Evolutionary conservation across 495 filamentous ascomycete genomes (phyloP).

Genomic region (Cercophora newfieldiana): DNA sequence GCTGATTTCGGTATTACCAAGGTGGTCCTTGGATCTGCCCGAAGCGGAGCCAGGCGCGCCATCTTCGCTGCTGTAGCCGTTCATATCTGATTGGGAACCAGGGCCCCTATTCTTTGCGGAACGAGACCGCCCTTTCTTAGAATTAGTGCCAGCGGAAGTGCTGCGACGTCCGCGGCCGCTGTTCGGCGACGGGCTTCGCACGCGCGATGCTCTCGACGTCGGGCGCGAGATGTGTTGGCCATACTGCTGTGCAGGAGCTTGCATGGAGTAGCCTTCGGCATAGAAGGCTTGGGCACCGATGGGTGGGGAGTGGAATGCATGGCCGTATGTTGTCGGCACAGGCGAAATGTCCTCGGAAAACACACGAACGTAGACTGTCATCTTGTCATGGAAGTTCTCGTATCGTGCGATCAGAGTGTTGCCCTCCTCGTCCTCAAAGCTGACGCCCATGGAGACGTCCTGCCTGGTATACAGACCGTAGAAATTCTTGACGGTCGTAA

Average conservation of each 20-base stretch:
- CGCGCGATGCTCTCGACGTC: constrained; percentile 64
- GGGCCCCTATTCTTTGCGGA: constrained; percentile 62
- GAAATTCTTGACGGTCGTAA: constrained; percentile 96
- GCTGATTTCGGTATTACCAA: constrained; percentile 95
- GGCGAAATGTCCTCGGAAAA: constrained; percentile 64
- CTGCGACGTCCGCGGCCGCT: constrained; percentile 72
- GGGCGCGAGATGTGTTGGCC: constrained; percentile 64
- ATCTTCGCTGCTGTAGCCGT: constrained; percentile 80
- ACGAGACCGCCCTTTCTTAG: constrained; percentile 66
- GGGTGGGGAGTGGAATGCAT: constrained; percentile 39
- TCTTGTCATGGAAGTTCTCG: constrained; percentile 87
- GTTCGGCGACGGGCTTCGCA: constrained; percentile 83
- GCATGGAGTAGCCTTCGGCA: constrained; percentile 42
- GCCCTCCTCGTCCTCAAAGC: constrained; percentile 85
- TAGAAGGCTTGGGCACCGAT: constrained; percentile 30
- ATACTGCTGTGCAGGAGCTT: constrained; percentile 49
- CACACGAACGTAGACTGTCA: constrained; percentile 86
- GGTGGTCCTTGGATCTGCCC: constrained; percentile 72
- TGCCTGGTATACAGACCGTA: constrained; percentile 81
- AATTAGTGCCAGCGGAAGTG: constrained; percentile 61
- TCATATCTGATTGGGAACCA: constrained; percentile 59
- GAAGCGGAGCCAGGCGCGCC: constrained; percentile 71
- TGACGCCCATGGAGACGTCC: constrained; percentile 67
- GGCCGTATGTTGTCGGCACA: constrained; percentile 33
- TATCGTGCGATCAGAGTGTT: constrained; percentile 91